Percentiles rank a stretch among this genome's conserved stretches.
phyloP scores from a whole-genome alignment of 2,329 filamentous ascomycete genomes.

The Neopestalotiopsis sp. region DNA sequence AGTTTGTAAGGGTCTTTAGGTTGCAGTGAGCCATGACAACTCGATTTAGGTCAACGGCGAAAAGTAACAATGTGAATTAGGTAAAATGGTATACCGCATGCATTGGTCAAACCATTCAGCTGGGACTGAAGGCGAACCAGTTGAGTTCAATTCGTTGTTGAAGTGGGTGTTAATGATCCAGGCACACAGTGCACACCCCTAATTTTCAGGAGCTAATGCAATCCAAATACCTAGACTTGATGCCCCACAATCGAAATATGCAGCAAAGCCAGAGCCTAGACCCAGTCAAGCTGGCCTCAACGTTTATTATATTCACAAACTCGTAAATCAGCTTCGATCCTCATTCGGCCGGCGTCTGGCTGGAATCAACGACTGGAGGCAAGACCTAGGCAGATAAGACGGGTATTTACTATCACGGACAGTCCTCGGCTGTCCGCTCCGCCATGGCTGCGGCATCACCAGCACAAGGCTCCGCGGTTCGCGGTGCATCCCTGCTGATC shows the following conservation, averaged over 20 bases:
- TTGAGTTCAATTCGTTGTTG: neutral
- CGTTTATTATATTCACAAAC: conserved; percentile 3
- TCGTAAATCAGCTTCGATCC: neutral
- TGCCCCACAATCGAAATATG: neutral
- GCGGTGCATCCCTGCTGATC: conserved; percentile 85
- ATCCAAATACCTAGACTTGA: neutral
- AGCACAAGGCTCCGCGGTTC: conserved; percentile 49
- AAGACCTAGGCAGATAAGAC: neutral
- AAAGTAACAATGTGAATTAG: neutral
- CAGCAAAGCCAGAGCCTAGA: neutral
- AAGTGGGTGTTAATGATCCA: neutral
- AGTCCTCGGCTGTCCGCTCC: neutral
- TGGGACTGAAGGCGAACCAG: neutral
- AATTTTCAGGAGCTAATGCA: neutral
- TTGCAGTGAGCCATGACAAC: neutral
- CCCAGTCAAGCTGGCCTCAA: neutral
- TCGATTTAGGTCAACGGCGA: neutral
- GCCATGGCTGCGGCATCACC: conserved; percentile 8
- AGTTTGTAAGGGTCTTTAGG: neutral
- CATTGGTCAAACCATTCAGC: neutral
- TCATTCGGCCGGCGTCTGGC: neutral
- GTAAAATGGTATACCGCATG: neutral
- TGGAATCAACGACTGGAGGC: neutral
- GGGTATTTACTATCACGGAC: neutral
- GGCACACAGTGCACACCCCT: neutral